Evolutionary conservation across 1,284 basidiomycete genomes (phyloP), one percentile per base, ranked within the genome.

Genomic region (Puccinia hordei): DNA sequence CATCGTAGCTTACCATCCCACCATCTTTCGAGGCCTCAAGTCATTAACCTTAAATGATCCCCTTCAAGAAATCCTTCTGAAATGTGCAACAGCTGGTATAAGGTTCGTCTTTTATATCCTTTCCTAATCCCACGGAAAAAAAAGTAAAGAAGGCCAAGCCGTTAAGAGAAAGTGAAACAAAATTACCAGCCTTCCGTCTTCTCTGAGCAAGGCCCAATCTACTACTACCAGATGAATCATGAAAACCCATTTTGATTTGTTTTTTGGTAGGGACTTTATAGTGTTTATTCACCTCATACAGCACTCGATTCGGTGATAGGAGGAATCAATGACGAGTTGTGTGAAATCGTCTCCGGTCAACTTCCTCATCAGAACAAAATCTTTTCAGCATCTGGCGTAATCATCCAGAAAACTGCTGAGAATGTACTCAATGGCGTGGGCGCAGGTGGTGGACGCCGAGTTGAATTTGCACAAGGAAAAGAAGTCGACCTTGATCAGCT

Each of bases 271-370:
- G 24, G 51, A 33, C 35, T 53, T 55, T 57, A 24, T 55, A 78
- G 68, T 46, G 46, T 79, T 44, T 79, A 79, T 63, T 79, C 77
- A 35, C 77, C 77, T 49, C 77, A 79, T 27, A 79, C 77, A 49
- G 66, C 63, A 41, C 68, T 79, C 55, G 77, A 79, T 24, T 71
- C 68, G 33, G 77, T 79, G 12, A 61, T 72, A 22, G 68, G 68
- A 35, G 77, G 77, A 13, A 72, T 79, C 41, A 79, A 79, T 30
- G 77, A 79, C 59, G 66, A 79, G 10, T 24, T 79, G 38, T 79
- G 68, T 46, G 22, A 49, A 44, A 63, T 79, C 30, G 68, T 63
- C 41, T 51, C 68, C 24, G 65, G 46, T 22, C 15, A 24, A 35
- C 33, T 19, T 17, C 30, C 74, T 30, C 38, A 51, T 41, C 44